A percentile compares a stretch with the other conserved stretches of the same genome.
Conservation (phyloP, 805 yeast genomes). For the Gaillardinia entomophila region DNA sequence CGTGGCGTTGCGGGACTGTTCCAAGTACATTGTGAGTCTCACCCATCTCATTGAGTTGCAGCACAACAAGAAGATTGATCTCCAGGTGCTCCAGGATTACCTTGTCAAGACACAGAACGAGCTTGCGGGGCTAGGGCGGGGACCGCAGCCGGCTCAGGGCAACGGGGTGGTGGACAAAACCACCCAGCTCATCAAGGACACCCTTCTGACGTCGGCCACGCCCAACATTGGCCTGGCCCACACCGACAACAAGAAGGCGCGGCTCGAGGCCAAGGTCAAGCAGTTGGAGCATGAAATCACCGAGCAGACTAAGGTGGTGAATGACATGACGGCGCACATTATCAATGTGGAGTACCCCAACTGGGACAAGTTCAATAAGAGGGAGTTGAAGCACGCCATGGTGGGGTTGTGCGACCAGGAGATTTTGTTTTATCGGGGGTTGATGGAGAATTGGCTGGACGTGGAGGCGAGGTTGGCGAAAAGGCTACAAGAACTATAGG, state of each 20-base stretch:
- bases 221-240: constrained; percentile 35
- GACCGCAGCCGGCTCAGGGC: constrained; percentile 29
- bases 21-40: constrained; percentile 52
- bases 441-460: constrained; percentile 67
- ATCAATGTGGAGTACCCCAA: constrained; percentile 48
- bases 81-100: constrained; percentile 80
- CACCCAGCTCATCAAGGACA: constrained; percentile 42
- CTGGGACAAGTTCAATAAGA: constrained; percentile 76
- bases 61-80: constrained; percentile 87
- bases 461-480: constrained; percentile 25
- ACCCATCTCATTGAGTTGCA: constrained; percentile 68
- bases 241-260: constrained; percentile 38
- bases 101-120: constrained; percentile 66
- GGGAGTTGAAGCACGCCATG: constrained; percentile 69
- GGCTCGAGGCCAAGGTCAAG: constrained; percentile 36
- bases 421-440: constrained; percentile 61
- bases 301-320: constrained; percentile 39
- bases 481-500: not conserved
- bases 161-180: constrained; percentile 37
- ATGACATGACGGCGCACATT: constrained; percentile 41
- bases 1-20: constrained; percentile 78
- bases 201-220: constrained; percentile 44
- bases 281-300: constrained; percentile 42
- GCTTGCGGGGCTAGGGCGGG: constrained; percentile 51
- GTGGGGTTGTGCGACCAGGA: constrained; percentile 71